phyloP scores from a whole-genome alignment of 2,329 filamentous ascomycete genomes.

The Dactylellina haptotyla region DNA sequence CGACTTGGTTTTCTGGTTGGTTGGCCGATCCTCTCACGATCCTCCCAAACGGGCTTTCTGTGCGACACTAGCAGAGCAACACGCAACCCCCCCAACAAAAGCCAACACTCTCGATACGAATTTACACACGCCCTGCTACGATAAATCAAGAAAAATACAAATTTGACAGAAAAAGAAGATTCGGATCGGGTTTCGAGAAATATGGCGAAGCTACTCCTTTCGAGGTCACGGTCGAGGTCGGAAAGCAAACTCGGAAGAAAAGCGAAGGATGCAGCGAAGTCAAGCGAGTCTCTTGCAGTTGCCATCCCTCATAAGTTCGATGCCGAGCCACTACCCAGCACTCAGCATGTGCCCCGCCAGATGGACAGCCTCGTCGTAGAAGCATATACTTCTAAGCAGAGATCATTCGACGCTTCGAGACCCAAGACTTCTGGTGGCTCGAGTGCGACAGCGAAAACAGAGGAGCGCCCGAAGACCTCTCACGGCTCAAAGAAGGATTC shows the following conservation, averaged over 20 bases:
- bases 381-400: slow-evolving; percentile 23
- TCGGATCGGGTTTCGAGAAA: background rate
- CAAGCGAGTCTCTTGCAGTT: slow-evolving; percentile 26
- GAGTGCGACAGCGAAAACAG: slow-evolving; percentile 3
- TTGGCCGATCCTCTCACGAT: too few relatives aligned
- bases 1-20: too few relatives aligned
- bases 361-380: slow-evolving; percentile 22
- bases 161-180: background rate
- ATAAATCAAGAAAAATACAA: background rate
- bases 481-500: slow-evolving; percentile 37
- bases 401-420: slow-evolving; percentile 37
- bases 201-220: slow-evolving; percentile 53
- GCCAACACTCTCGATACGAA: background rate
- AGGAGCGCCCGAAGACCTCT: slow-evolving; percentile 48
- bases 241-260: slow-evolving; percentile 36
- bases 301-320: slow-evolving; percentile 24
- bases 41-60: background rate
- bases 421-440: slow-evolving; percentile 27
- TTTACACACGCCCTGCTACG: background rate
- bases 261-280: slow-evolving; percentile 36
- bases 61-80: background rate
- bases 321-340: slow-evolving; percentile 30
- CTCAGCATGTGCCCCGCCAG: slow-evolving; percentile 25
- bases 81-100: background rate
- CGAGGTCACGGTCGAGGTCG: slow-evolving; percentile 44